Conservation (phyloP, 805 yeast species). For the Saccharomyces mikatae region DNA sequence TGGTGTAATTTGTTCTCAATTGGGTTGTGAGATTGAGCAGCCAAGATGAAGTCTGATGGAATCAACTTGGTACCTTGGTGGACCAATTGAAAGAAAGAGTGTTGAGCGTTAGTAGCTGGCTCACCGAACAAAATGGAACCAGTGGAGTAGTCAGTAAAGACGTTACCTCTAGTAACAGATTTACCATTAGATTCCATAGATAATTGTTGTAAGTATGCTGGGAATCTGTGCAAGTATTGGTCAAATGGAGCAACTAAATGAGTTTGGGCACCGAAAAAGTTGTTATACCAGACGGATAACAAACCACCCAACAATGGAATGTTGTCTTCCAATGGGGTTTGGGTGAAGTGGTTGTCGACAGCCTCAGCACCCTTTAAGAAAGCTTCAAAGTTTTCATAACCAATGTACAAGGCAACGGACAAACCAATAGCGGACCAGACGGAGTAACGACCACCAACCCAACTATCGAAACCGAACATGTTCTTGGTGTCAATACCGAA, state of each 20-base stretch:
- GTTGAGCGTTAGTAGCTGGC: constrained; percentile 98
- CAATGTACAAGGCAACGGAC: constrained; percentile 89
- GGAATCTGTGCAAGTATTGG: constrained; percentile 98
- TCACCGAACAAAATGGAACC: constrained; percentile 96
- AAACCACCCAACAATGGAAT: constrained; percentile 92
- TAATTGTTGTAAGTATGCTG: constrained; percentile 97
- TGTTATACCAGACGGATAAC: constrained; percentile 95
- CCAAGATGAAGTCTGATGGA: constrained; percentile 93
- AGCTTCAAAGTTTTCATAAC: constrained; percentile 85
- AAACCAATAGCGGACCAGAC: constrained; percentile 99
- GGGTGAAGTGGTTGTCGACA: constrained; percentile 80
- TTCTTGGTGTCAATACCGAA: constrained; percentile 96
- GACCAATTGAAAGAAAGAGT: constrained; percentile 97
- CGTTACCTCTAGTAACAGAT: constrained; percentile 87
- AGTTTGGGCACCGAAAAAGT: constrained; percentile 96
- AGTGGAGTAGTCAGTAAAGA: constrained; percentile 87
- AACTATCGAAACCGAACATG: constrained; percentile 96
- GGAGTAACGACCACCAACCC: constrained; percentile 99
- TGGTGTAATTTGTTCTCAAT: constrained; percentile 90
- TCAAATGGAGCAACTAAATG: constrained; percentile 98
- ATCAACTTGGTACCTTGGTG: constrained; percentile 98
- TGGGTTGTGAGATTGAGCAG: constrained; percentile 98
- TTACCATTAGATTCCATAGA: constrained; percentile 99
- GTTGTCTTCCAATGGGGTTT: constrained; percentile 81
- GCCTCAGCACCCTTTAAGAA: constrained; percentile 98